Conservation (phyloP, 2,329 filamentous ascomycete genomes). For the Orbilia brochopaga region DNA sequence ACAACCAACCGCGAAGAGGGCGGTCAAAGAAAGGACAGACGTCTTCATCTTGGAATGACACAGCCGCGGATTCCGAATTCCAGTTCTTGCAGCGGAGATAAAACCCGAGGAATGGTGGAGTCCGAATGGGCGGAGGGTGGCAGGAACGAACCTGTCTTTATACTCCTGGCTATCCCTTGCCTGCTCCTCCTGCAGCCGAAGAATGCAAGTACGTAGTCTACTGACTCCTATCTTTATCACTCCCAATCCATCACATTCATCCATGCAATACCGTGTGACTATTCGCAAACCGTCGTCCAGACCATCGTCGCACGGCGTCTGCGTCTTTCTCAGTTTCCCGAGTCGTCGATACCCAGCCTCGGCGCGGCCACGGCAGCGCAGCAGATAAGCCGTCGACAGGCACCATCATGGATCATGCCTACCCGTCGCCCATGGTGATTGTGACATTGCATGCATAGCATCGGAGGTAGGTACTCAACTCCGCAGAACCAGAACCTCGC, state of each 20-base stretch:
- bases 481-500: too few relatives aligned
- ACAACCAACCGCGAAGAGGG: constrained; percentile 33
- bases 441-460: not conserved
- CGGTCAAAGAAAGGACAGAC: constrained; percentile 32
- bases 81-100: not conserved
- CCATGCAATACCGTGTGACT: constrained; percentile 5
- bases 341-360: constrained; percentile 35
- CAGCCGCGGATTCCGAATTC: constrained; percentile 9
- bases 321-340: constrained; percentile 36
- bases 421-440: not conserved
- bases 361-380: constrained; percentile 14
- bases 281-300: constrained; percentile 23
- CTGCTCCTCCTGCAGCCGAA: constrained; percentile 20
- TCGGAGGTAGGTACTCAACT: not conserved
- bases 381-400: constrained; percentile 20
- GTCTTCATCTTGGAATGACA: constrained; percentile 25
- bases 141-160: constrained; percentile 33
- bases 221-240: constrained; percentile 25
- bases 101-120: constrained; percentile 16
- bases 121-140: not conserved
- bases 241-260: constrained; percentile 7
- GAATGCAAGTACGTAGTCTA: constrained; percentile 13
- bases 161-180: constrained; percentile 27
- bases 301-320: constrained; percentile 26
- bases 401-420: not conserved